phyloP scores from a whole-genome alignment of 176 grass and related monocot genomes.

The Bolboschoenus planiculmis region DNA sequence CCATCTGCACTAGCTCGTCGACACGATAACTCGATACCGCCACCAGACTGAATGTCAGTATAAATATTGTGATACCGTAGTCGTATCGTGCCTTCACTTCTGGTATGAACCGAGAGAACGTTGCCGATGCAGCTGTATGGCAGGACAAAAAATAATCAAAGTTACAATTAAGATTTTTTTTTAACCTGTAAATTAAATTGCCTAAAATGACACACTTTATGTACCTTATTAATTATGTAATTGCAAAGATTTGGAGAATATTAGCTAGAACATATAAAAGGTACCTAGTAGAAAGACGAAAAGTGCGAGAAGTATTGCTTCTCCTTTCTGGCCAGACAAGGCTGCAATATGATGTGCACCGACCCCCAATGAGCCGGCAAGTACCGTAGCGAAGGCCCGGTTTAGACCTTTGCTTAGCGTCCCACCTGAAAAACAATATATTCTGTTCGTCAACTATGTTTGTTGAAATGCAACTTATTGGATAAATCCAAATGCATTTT shows the following conservation, averaged over 20 bases:
- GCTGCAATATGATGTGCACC: slow-evolving; percentile 53
- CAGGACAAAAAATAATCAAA: neutral
- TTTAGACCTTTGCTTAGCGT: slow-evolving; percentile 74
- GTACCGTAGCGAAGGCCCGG: slow-evolving; percentile 49
- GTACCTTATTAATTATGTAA: neutral
- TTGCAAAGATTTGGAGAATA: neutral
- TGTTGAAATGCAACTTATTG: neutral
- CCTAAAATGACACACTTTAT: neutral
- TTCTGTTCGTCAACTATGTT: neutral
- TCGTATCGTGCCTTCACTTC: slow-evolving; percentile 90
- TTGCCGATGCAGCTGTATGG: slow-evolving; percentile 57
- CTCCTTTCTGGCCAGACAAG: slow-evolving; percentile 46
- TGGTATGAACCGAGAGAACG: slow-evolving; percentile 91
- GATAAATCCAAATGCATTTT: neutral
- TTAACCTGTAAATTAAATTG: neutral
- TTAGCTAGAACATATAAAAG: neutral
- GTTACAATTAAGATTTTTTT: neutral
- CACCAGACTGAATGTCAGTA: slow-evolving; percentile 92
- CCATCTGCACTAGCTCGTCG: slow-evolving; percentile 58
- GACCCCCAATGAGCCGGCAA: slow-evolving; percentile 56
- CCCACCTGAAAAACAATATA: slow-evolving; percentile 36
- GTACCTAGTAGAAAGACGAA: slow-evolving; percentile 79
- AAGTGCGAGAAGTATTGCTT: slow-evolving; percentile 56
- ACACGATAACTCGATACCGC: slow-evolving; percentile 90
- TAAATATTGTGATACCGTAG: slow-evolving; percentile 93